phyloP scores from a whole-genome alignment of 352 stramenopile species.

The Phytopythium aichiense region DNA sequence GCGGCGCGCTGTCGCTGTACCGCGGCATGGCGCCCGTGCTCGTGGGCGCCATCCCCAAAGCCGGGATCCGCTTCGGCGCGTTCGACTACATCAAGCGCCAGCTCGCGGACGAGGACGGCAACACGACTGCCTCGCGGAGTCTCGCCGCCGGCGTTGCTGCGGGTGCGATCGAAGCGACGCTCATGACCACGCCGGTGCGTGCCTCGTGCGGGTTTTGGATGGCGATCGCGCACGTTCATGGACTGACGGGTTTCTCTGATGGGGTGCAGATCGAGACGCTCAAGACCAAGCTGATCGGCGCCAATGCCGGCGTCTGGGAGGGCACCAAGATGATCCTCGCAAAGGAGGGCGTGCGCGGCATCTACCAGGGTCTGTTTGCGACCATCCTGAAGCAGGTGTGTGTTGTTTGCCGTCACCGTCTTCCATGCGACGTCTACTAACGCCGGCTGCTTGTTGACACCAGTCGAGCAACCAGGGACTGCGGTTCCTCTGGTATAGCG shows the following conservation, averaged over 20 bases:
- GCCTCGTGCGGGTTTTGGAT: not conserved
- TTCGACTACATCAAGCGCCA: slow-evolving; percentile 89
- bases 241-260: not conserved
- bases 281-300: slow-evolving; percentile 97
- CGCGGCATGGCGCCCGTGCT: slow-evolving; percentile 92
- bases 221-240: not conserved
- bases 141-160: slow-evolving; percentile 92
- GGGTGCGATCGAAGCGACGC: slow-evolving; percentile 88
- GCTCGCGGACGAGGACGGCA: slow-evolving; percentile 87
- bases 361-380: slow-evolving; percentile 93
- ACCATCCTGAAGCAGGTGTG: slow-evolving; percentile 93
- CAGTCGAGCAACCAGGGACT: slow-evolving; percentile 94
- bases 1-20: slow-evolving; percentile 85
- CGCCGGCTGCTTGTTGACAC: not conserved
- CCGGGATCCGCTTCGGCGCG: slow-evolving; percentile 94
- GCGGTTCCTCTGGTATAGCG: slow-evolving; percentile 97
- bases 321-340: slow-evolving; percentile 91
- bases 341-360: slow-evolving; percentile 86
- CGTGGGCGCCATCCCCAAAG: slow-evolving; percentile 94
- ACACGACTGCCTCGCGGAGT: slow-evolving; percentile 88
- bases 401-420: not conserved
- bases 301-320: slow-evolving; percentile 90
- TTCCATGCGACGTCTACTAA: too few relatives aligned
- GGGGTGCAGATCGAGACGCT: slow-evolving; percentile 88
- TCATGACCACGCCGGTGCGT: slow-evolving; percentile 91